Conservation (phyloP, 305 asterid genomes). For the Euphrasia arctica region DNA sequence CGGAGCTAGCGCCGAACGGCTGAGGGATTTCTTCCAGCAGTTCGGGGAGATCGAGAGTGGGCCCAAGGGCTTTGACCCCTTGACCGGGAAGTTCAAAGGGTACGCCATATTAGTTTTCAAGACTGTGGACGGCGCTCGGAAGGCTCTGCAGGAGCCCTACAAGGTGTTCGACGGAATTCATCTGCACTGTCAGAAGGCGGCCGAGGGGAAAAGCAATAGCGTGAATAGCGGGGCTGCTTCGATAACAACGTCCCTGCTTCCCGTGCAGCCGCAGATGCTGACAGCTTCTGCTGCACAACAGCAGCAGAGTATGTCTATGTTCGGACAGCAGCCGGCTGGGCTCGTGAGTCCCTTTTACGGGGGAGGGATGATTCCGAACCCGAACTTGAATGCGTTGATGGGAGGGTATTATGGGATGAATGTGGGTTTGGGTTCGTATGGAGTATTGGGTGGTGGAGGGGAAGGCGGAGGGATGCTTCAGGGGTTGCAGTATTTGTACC, state of each 20-base stretch:
- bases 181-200: constrained; percentile 69
- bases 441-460: constrained; percentile 32
- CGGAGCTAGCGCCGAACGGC: constrained; percentile 40
- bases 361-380: constrained; percentile 45
- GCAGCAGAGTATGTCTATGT: constrained; percentile 41
- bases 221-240: constrained; percentile 43
- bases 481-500: constrained; percentile 56
- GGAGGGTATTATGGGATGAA: constrained; percentile 55
- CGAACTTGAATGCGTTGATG: constrained; percentile 30
- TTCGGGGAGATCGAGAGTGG: constrained; percentile 85
- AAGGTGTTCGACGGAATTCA: constrained; percentile 73
- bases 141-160: constrained; percentile 62
- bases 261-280: constrained; percentile 53
- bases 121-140: constrained; percentile 66
- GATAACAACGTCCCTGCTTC: constrained; percentile 63
- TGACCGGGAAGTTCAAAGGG: constrained; percentile 74
- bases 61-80: constrained; percentile 67
- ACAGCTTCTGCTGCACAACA: constrained; percentile 56
- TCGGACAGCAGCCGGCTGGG: no score
- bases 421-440: constrained; percentile 41
- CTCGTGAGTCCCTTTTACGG: constrained; percentile 41
- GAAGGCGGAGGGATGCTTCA: constrained; percentile 34
- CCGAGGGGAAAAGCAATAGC: constrained; percentile 48
- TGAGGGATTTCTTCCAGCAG: constrained; percentile 56
- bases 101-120: constrained; percentile 71